These are phyloP conservation scores for Wickerhamiella australiensis DNA, from an alignment of 805 yeast species.

Conservation along the genomic window DNA sequence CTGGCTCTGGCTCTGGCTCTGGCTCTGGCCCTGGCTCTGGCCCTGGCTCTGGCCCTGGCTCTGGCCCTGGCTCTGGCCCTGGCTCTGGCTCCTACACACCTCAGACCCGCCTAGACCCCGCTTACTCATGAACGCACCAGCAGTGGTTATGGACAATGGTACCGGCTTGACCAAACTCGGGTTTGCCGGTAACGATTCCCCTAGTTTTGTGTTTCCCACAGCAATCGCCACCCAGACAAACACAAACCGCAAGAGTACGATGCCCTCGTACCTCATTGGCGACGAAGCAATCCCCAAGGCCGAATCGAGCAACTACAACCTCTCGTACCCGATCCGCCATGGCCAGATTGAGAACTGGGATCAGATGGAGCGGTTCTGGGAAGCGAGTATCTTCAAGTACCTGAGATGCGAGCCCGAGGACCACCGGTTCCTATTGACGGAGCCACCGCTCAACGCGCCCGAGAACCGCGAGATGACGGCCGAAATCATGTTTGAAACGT, in stretches of 20 bases:
- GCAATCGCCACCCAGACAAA: constrained; percentile 64
- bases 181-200: constrained; percentile 96
- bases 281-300: constrained; percentile 89
- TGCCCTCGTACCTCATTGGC: constrained; percentile 80
- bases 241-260: constrained; percentile 27
- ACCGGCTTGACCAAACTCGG: constrained; percentile 96
- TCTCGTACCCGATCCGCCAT: constrained; percentile 87
- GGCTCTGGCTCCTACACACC: too few species aligned
- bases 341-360: constrained; percentile 99
- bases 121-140: constrained; percentile 23
- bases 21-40: too few species aligned
- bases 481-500: constrained; percentile 96
- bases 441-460: constrained; percentile 99
- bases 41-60: too few species aligned
- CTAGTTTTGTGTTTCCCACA: constrained; percentile 94
- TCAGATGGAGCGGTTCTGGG: constrained; percentile 99
- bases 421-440: constrained; percentile 88
- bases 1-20: too few species aligned
- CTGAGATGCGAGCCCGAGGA: constrained; percentile 98
- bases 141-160: constrained; percentile 50
- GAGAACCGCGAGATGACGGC: constrained; percentile 98
- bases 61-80: too few species aligned
- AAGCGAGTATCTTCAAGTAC: constrained; percentile 89
- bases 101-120: too few species aligned
- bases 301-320: constrained; percentile 77